phyloP scores from a whole-genome alignment of 2,329 filamentous ascomycete genomes.

The Penicillium sp. region DNA sequence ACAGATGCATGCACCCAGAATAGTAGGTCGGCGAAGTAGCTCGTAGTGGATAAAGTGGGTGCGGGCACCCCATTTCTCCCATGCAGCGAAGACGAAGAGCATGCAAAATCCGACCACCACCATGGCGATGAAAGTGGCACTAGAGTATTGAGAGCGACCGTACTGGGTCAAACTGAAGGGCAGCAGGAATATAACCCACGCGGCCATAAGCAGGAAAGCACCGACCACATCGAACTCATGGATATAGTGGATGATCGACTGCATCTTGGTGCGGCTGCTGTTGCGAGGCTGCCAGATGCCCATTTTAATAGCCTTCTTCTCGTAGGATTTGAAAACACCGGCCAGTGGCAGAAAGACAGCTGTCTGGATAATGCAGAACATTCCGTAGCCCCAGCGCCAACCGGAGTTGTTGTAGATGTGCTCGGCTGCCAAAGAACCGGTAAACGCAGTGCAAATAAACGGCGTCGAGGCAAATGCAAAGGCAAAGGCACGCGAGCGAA shows the following conservation, averaged over 20 bases:
- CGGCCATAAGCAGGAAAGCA: conserved; percentile 26
- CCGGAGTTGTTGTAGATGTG: conserved; percentile 47
- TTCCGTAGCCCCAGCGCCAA: conserved; percentile 42
- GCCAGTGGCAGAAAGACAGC: conserved; percentile 53
- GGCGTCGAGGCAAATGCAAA: conserved; percentile 57
- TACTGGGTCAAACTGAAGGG: conserved; percentile 27
- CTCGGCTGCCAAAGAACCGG: conserved; percentile 50
- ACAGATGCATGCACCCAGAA: conserved; percentile 22
- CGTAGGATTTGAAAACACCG: conserved; percentile 52
- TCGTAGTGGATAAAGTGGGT: conserved; percentile 23
- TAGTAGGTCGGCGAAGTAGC: conserved; percentile 19
- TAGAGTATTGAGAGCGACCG: conserved; percentile 21
- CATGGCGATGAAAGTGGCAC: conserved; percentile 22
- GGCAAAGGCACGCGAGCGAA: conserved; percentile 57
- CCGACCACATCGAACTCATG: conserved; percentile 55
- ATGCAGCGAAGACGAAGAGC: conserved; percentile 18
- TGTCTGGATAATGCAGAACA: conserved; percentile 57
- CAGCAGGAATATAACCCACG: conserved; percentile 28
- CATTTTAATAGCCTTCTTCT: conserved; percentile 52
- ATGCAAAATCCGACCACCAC: conserved; percentile 14
- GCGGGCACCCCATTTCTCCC: conserved; percentile 20
- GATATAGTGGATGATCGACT: conserved; percentile 52
- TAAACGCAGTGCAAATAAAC: conserved; percentile 57
- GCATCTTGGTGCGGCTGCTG: conserved; percentile 43
- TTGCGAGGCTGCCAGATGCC: conserved; percentile 47